A percentile compares a stretch with the other conserved stretches of the same genome.
phyloP scores from a whole-genome alignment of 164 flowering plant genomes.

The Chloranthus sessilifolius region DNA sequence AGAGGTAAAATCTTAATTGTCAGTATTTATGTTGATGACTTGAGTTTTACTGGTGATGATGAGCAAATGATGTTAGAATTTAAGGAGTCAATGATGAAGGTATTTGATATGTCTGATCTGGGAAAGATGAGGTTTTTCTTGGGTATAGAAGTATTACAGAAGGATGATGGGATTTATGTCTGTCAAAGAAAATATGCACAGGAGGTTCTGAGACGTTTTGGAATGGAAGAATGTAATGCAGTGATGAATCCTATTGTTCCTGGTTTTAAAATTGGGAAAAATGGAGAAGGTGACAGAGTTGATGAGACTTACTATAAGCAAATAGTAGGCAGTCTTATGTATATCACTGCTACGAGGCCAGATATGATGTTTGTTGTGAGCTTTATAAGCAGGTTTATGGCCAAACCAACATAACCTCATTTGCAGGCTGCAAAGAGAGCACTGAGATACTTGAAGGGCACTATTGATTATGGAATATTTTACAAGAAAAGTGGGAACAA shows the following conservation, averaged over 20 bases:
- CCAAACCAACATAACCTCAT: background rate
- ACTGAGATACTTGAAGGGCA: too few species aligned
- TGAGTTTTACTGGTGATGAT: conserved; percentile 2
- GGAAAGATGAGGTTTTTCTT: conserved; percentile 8
- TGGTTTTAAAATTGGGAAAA: conserved; percentile 5
- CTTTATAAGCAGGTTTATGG: background rate
- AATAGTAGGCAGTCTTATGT: conserved; percentile 13
- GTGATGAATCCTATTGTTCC: conserved; percentile 1
- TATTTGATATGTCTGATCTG: conserved; percentile 1
- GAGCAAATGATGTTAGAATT: background rate
- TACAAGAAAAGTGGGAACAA: background rate
- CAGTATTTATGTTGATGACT: conserved; percentile 11
- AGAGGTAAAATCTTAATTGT: conserved; percentile 1
- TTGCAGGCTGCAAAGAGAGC: too few species aligned
- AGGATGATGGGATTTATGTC: background rate
- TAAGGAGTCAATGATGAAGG: conserved; percentile 4
- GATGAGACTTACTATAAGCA: conserved; percentile 8
- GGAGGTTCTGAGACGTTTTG: conserved; percentile 7
- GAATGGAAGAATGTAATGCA: conserved; percentile 6
- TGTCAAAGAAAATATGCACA: conserved; percentile 8
- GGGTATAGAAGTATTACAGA: conserved; percentile 10
- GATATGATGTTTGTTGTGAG: too few species aligned
- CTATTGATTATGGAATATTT: too few species aligned
- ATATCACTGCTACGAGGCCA: conserved; percentile 14
- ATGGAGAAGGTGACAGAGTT: conserved; percentile 10